Conservation (phyloP, 1,284 basidiomycete species). For the Pterulicium gracile region DNA sequence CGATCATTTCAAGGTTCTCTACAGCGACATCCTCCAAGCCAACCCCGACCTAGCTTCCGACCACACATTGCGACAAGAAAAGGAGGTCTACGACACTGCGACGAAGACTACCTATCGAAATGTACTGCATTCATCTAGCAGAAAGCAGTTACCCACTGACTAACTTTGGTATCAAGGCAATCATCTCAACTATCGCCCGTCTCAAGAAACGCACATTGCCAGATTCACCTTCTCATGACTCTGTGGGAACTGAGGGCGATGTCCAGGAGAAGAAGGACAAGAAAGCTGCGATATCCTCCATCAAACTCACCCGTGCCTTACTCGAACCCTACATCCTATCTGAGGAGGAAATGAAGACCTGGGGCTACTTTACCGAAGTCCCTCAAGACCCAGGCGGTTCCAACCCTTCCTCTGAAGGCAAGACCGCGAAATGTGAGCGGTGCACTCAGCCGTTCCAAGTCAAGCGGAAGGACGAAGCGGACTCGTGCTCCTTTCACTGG, state of each 20-base stretch:
- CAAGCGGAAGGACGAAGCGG: constrained; percentile 41
- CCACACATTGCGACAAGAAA: constrained; percentile 70
- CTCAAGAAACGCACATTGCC: constrained; percentile 29
- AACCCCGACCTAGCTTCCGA: constrained; percentile 55
- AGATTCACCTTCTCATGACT: constrained; percentile 50
- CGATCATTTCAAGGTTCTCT: constrained; percentile 59
- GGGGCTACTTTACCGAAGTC: constrained; percentile 64
- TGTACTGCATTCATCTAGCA: constrained; percentile 29
- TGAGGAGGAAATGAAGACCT: constrained; percentile 45
- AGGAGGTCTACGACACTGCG: constrained; percentile 61
- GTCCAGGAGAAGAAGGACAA: constrained; percentile 46
- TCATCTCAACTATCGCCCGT: constrained; percentile 28
- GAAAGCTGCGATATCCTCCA: constrained; percentile 43
- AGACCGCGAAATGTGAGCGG: constrained; percentile 64
- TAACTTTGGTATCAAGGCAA: too few relatives aligned
- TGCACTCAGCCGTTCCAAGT: constrained; percentile 66
- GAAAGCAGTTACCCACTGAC: too few relatives aligned
- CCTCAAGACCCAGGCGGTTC: constrained; percentile 53
- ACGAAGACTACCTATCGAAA: constrained; percentile 73
- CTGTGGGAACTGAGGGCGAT: constrained; percentile 74
- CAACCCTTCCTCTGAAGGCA: constrained; percentile 56
- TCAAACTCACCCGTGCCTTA: constrained; percentile 42
- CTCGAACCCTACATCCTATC: constrained; percentile 54
- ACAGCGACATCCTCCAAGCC: constrained; percentile 36
- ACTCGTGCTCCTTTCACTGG: constrained; percentile 77